Conservation (phyloP, 768 basidiomycete species). For the Trametes gibbosa region DNA sequence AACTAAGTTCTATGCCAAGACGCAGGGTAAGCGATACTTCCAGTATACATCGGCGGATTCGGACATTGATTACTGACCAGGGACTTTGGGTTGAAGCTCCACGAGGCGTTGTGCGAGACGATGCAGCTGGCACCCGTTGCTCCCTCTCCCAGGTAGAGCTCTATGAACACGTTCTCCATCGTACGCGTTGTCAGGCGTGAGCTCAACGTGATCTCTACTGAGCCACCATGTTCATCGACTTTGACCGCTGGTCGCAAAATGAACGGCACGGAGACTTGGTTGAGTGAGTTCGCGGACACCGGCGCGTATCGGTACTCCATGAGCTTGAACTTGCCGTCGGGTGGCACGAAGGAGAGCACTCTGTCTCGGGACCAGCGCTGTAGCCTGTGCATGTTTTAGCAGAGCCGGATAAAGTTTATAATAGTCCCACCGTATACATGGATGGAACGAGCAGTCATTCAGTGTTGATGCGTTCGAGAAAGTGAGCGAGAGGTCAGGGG, state of each 20-base stretch:
- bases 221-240: constrained; percentile 44
- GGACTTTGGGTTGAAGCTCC: constrained; percentile 67
- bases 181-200: constrained; percentile 61
- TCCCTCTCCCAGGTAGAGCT: constrained; percentile 72
- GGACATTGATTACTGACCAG: background rate
- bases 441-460: constrained; percentile 84
- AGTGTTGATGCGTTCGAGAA: constrained; percentile 75
- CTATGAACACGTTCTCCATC: constrained; percentile 70
- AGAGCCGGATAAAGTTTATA: constrained; percentile 26
- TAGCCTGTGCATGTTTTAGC: constrained; percentile 43
- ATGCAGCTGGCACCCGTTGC: constrained; percentile 73
- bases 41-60: no score
- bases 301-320: constrained; percentile 73
- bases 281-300: constrained; percentile 21
- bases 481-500: constrained; percentile 80
- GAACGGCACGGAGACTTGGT: constrained; percentile 35
- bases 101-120: constrained; percentile 65
- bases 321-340: constrained; percentile 84
- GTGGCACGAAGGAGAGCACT: constrained; percentile 86
- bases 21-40: background rate
- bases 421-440: constrained; percentile 76
- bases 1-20: constrained; percentile 50
- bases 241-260: constrained; percentile 31
- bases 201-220: constrained; percentile 59
- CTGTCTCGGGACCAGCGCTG: constrained; percentile 78